These are phyloP conservation scores for Aspergillus pseudotamarii DNA, from an alignment of 2,329 filamentous ascomycete genomes.

Conservation along the genomic window DNA sequence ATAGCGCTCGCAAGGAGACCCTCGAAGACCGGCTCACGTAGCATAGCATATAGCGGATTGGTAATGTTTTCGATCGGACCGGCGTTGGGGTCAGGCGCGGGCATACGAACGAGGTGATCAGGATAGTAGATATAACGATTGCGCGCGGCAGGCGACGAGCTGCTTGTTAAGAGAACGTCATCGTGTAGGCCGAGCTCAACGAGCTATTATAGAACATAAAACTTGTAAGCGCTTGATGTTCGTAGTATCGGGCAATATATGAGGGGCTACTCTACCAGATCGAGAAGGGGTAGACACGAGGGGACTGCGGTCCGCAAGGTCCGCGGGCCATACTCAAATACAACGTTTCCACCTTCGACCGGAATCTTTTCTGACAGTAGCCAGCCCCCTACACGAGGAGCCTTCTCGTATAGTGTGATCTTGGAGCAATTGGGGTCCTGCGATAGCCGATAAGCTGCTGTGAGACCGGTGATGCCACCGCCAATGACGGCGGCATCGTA, in stretches of 20 bases:
- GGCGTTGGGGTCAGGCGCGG: conserved; percentile 43
- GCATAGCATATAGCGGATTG: conserved; percentile 37
- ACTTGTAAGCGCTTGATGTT: background rate
- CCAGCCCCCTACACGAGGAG: conserved; percentile 77
- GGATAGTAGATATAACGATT: conserved; percentile 88
- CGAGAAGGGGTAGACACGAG: conserved; percentile 68
- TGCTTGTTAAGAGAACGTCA: conserved; percentile 59
- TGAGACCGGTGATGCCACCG: conserved; percentile 80
- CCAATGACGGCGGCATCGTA: conserved; percentile 70
- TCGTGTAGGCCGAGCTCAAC: conserved; percentile 59
- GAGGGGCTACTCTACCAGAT: conserved; percentile 58
- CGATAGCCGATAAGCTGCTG: conserved; percentile 75
- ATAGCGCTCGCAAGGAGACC: conserved; percentile 44
- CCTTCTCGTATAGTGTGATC: conserved; percentile 81
- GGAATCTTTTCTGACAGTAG: conserved; percentile 67
- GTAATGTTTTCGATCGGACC: conserved; percentile 31
- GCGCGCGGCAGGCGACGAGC: conserved; percentile 53
- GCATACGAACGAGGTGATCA: conserved; percentile 72
- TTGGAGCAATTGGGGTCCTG: conserved; percentile 67
- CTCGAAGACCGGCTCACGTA: conserved; percentile 60
- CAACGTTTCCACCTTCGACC: conserved; percentile 61
- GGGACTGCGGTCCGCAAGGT: conserved; percentile 64
- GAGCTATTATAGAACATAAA: conserved; percentile 48
- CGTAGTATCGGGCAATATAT: background rate
- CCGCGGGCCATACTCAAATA: conserved; percentile 84